Evolutionary conservation across 768 basidiomycete genomes (phyloP).

Genomic region (Coprinopsis marcescibilis): DNA sequence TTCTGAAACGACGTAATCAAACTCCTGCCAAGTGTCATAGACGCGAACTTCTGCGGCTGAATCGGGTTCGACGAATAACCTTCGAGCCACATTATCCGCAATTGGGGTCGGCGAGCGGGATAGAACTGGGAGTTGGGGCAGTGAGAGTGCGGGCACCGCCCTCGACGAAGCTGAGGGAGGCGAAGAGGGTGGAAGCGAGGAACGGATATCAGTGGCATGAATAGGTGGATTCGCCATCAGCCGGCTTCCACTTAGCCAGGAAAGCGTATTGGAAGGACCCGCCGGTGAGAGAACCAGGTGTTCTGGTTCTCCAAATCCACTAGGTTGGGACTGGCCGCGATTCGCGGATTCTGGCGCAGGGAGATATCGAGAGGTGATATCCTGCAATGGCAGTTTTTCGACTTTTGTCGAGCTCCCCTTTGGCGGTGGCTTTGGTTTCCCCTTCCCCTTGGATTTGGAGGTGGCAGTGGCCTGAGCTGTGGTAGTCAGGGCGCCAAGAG

Average conservation of each 20-base stretch:
- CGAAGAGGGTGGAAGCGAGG: slow-evolving; percentile 30
- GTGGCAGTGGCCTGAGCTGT: slow-evolving; percentile 2
- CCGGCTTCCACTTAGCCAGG: neutral
- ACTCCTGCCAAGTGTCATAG: slow-evolving; percentile 19
- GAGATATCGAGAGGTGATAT: slow-evolving; percentile 27
- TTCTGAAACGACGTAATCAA: slow-evolving; percentile 12
- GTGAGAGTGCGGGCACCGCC: slow-evolving; percentile 12
- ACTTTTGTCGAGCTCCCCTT: slow-evolving; percentile 15
- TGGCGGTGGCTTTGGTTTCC: slow-evolving; percentile 14
- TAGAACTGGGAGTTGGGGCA: slow-evolving; percentile 1
- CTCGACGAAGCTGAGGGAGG: slow-evolving; percentile 22
- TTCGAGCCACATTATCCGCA: slow-evolving; percentile 6
- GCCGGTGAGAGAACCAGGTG: slow-evolving; percentile 7
- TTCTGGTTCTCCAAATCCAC: neutral
- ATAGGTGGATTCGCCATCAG: neutral
- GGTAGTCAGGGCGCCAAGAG: slow-evolving; percentile 9
- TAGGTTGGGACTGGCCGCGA: slow-evolving; percentile 15
- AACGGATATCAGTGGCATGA: neutral
- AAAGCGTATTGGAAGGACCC: neutral
- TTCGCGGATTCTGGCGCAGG: slow-evolving; percentile 24
- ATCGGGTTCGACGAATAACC: slow-evolving; percentile 4
- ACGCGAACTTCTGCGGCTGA: neutral
- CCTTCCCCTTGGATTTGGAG: slow-evolving; percentile 18
- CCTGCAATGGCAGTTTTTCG: slow-evolving; percentile 29
- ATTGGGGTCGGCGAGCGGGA: slow-evolving; percentile 10